Evolutionary conservation across 371 early-diverging fungal genomes (phyloP).

Genomic region (Funneliformis caledonium): DNA sequence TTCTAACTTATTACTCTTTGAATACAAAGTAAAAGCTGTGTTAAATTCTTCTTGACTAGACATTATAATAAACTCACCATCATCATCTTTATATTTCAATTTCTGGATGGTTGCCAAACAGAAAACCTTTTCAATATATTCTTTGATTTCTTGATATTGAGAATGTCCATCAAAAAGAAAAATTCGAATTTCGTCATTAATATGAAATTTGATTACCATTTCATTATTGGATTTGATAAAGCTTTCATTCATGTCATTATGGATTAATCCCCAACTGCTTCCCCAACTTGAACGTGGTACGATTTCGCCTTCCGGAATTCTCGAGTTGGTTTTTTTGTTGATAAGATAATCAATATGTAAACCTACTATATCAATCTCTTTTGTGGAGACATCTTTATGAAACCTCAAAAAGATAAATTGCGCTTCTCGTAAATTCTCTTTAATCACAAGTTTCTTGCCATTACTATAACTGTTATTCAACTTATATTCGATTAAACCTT

Average conservation of each 20-base stretch:
- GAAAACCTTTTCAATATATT: neutral
- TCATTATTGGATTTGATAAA: neutral
- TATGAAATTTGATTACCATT: constrained; percentile 4
- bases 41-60: constrained; percentile 1
- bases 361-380: constrained; percentile 1
- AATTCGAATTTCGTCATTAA: constrained; percentile 10
- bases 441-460: neutral
- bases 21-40: constrained; percentile 1
- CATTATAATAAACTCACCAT: constrained; percentile 11
- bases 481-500: neutral
- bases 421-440: neutral
- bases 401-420: neutral
- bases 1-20: constrained; percentile 28
- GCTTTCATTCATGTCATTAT: neutral
- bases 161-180: neutral
- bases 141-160: neutral
- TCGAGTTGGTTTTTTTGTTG: neutral
- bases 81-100: constrained; percentile 32
- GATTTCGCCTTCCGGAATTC: neutral
- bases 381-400: neutral
- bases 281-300: too few species aligned
- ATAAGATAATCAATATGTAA: constrained; percentile 21
- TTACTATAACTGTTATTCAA: neutral
- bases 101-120: neutral
- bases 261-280: neutral